Evolutionary conservation across 257 asterid species (phyloP).

Genomic region (Solanum bulbocastanum): DNA sequence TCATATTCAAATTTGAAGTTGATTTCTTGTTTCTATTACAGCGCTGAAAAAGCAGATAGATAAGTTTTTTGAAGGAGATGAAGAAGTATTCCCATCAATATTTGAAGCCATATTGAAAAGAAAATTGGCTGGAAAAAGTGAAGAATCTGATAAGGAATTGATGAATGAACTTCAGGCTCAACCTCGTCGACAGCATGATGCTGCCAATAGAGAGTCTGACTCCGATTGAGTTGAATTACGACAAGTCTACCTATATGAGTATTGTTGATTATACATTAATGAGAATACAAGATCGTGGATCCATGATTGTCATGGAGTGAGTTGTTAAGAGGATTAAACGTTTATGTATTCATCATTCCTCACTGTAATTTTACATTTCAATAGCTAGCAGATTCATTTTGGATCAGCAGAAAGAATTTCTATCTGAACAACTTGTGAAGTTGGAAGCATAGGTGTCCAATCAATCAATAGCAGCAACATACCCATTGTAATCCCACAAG

Average conservation of each 20-base stretch:
- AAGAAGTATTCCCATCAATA: slow-evolving; percentile 17
- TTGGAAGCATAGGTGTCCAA: background rate
- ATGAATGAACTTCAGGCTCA: slow-evolving; percentile 6
- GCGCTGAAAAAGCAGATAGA: slow-evolving; percentile 20
- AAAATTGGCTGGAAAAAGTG: slow-evolving; percentile 16
- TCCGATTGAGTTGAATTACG: background rate
- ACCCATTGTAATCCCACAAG: background rate
- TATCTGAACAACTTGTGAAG: background rate
- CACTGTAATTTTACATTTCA: background rate
- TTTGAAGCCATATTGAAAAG: slow-evolving; percentile 24
- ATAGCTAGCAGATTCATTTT: background rate
- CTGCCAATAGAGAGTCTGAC: background rate
- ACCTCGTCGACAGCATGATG: background rate
- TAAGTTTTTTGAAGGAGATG: slow-evolving; percentile 15
- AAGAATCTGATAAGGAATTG: slow-evolving; percentile 15
- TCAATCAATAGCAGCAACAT: background rate
- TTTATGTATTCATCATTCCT: background rate
- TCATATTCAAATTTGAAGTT: background rate
- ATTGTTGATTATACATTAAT: background rate
- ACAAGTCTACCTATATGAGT: background rate
- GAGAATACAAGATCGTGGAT: background rate
- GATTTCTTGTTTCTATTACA: background rate
- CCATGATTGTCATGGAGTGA: background rate
- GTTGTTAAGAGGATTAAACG: background rate
- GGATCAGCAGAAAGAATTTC: background rate